These are phyloP conservation scores for Schizopora paradoxa DNA, from an alignment of 1,284 basidiomycete genomes.

Conservation along the genomic window DNA sequence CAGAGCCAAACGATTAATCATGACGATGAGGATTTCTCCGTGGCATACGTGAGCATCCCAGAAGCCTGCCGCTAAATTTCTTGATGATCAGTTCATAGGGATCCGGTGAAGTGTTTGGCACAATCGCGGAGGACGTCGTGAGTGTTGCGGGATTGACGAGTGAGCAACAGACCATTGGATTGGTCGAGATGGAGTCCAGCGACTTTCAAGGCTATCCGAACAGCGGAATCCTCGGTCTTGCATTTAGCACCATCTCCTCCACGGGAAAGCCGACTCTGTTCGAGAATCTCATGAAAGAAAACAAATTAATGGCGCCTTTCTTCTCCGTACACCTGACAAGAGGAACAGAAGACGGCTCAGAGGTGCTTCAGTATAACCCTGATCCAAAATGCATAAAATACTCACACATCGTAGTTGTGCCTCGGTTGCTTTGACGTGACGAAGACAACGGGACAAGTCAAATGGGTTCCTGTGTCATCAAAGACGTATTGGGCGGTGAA, in stretches of 20 bases:
- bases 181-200: conserved; percentile 35
- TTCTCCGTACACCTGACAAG: conserved; percentile 57
- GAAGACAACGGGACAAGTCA: conserved; percentile 40
- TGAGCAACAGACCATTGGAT: conserved; percentile 44
- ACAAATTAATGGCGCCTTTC: conserved; percentile 39
- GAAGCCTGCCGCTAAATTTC: neutral
- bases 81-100: conserved; percentile 34
- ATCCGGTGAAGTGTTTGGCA: conserved; percentile 43
- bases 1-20: conserved; percentile 38
- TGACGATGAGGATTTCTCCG: conserved; percentile 34
- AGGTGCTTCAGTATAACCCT: conserved; percentile 30
- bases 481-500: conserved; percentile 57
- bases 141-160: conserved; percentile 40
- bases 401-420: conserved; percentile 38
- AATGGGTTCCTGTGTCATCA: conserved; percentile 49
- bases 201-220: conserved; percentile 42
- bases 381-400: neutral
- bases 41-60: conserved; percentile 45
- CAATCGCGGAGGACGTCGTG: conserved; percentile 43
- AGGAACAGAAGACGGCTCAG: conserved; percentile 39
- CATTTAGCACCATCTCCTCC: conserved; percentile 48
- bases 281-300: conserved; percentile 49
- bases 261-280: conserved; percentile 49
- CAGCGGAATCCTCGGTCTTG: conserved; percentile 54
- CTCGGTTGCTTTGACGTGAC: conserved; percentile 52